phyloP scores from a whole-genome alignment of 1,139 yeast genomes.

The Blastobotrys apis region DNA sequence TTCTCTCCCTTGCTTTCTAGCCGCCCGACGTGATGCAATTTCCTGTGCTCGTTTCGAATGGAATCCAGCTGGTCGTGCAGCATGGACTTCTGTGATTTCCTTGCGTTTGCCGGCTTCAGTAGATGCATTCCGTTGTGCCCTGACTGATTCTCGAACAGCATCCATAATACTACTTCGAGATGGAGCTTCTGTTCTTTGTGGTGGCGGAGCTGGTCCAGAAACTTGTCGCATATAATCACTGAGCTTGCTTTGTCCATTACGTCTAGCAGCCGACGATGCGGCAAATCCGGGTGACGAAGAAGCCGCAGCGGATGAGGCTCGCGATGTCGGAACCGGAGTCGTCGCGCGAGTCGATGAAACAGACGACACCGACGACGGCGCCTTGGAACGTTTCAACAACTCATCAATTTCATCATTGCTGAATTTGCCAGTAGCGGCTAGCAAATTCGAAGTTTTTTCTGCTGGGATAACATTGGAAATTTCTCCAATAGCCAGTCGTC shows the following conservation, averaged over 20 bases:
- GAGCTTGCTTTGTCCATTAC: conserved; percentile 22
- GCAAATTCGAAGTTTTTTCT: conserved; percentile 24
- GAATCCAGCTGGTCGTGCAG: conserved; percentile 83
- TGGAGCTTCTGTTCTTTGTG: conserved; percentile 17
- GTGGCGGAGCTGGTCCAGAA: conserved; percentile 18
- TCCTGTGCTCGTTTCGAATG: conserved; percentile 38
- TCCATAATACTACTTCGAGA: conserved; percentile 28
- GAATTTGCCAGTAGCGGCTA: conserved; percentile 26
- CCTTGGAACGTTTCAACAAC: conserved; percentile 13
- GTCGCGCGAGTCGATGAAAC: conserved; percentile 16
- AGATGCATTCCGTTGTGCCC: conserved; percentile 13
- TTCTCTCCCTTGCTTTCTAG: conserved; percentile 11
- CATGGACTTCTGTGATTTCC: conserved; percentile 41
- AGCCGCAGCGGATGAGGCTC: conserved; percentile 2
- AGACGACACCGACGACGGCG: conserved; percentile 15
- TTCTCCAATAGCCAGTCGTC: conserved; percentile 24
- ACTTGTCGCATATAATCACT: conserved; percentile 21
- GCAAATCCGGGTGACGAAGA: conserved; percentile 9
- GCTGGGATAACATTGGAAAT: conserved; percentile 25
- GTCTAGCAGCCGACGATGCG: conserved; percentile 12
- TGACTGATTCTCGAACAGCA: conserved; percentile 28
- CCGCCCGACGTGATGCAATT: conserved; percentile 19
- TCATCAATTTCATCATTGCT: conserved; percentile 23
- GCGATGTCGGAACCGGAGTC: conserved; percentile 14
- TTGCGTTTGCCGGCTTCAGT: conserved; percentile 17